These are phyloP conservation scores for Colletotrichum tropicicola DNA, from an alignment of 2,329 filamentous ascomycete genomes.

Conservation along the genomic window DNA sequence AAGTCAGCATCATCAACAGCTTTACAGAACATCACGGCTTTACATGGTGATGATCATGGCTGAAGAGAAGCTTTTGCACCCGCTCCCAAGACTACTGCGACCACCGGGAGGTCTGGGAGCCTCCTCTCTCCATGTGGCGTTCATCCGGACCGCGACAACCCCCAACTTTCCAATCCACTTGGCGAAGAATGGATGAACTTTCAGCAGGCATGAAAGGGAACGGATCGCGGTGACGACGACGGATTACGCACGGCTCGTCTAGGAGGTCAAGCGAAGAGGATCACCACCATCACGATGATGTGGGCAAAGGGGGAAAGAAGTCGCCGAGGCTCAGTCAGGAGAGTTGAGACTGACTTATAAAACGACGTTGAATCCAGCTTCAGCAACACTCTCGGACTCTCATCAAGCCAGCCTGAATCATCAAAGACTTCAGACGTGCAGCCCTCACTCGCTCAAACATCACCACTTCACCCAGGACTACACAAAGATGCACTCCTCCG, in stretches of 20 bases:
- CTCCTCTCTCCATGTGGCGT: conserved; percentile 1
- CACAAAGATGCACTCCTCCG: conserved; percentile 5
- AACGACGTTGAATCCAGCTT: not conserved
- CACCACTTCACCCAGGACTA: not conserved
- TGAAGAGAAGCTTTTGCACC: too few relatives aligned
- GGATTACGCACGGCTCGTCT: not conserved
- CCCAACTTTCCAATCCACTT: not conserved
- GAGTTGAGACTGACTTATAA: conserved; percentile 2
- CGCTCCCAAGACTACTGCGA: not conserved
- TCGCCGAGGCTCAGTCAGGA: not conserved
- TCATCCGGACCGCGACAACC: not conserved
- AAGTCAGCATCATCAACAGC: not conserved
- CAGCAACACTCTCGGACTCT: not conserved
- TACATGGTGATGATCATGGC: not conserved
- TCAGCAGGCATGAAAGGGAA: not conserved
- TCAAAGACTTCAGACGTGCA: not conserved
- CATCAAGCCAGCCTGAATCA: conserved; percentile 8
- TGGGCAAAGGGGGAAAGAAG: not conserved
- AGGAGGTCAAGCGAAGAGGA: not conserved
- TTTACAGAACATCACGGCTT: not conserved
- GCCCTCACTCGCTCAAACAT: not conserved
- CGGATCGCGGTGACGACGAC: conserved; percentile 1
- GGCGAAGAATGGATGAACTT: not conserved
- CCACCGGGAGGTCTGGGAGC: not conserved
- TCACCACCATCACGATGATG: not conserved